Percentiles rank a stretch among this genome's conserved stretches.
These are phyloP conservation scores for Phytophthora boehmeriae DNA, from an alignment of 352 stramenopile genomes.

Conservation along the genomic window DNA sequence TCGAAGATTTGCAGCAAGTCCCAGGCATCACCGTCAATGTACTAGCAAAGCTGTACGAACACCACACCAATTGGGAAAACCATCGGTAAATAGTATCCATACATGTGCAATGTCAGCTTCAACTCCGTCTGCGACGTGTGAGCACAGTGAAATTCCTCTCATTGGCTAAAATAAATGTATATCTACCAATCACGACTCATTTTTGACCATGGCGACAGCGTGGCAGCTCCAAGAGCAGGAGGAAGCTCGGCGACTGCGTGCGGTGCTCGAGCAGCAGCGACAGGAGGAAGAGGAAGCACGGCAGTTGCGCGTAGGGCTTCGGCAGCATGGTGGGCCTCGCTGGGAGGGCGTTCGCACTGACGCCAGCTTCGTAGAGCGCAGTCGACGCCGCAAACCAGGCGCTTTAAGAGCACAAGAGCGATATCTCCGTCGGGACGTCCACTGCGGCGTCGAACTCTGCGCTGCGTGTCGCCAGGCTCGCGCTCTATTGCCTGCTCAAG, in stretches of 20 bases:
- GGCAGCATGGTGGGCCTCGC: constrained; percentile 23
- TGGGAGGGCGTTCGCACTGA: constrained; percentile 69
- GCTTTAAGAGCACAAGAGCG: constrained; percentile 67
- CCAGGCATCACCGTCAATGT: constrained; percentile 53
- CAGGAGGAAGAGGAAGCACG: constrained; percentile 31
- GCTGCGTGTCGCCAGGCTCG: constrained; percentile 35
- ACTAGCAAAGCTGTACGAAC: constrained; percentile 43
- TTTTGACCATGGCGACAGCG: constrained; percentile 20
- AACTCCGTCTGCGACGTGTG: background rate
- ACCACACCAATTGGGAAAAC: constrained; percentile 46
- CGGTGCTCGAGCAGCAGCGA: constrained; percentile 24
- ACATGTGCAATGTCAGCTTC: background rate
- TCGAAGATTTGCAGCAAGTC: constrained; percentile 49
- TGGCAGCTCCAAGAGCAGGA: constrained; percentile 47
- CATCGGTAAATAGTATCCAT: constrained; percentile 14
- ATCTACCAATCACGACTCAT: background rate
- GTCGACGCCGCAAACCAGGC: constrained; percentile 75
- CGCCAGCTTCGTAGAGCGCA: constrained; percentile 74
- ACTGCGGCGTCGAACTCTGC: constrained; percentile 69
- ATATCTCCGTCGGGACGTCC: constrained; percentile 75
- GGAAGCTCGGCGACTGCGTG: constrained; percentile 26
- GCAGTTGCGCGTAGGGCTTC: constrained; percentile 29
- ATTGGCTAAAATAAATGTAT: constrained; percentile 7
- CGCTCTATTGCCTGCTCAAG: constrained; percentile 30
- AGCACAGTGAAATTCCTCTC: background rate